phyloP scores from a whole-genome alignment of 495 filamentous ascomycete genomes.

The Aspergillus sclerotiicarbonarius region DNA sequence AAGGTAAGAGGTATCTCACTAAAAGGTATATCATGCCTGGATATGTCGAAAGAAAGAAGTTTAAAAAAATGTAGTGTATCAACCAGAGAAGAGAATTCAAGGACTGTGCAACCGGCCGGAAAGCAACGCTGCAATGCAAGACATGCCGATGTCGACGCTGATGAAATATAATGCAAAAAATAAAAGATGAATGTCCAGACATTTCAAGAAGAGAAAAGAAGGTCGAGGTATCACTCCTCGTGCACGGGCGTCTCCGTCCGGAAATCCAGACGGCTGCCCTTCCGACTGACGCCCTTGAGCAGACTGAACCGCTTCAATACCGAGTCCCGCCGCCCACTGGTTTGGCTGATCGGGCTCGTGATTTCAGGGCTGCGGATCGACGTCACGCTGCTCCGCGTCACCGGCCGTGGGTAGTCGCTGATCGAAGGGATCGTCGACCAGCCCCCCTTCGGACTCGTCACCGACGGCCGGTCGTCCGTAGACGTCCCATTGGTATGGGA shows the following conservation, averaged over 20 bases:
- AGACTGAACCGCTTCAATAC: slow-evolving; percentile 49
- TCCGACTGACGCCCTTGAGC: slow-evolving; percentile 45
- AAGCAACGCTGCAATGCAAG: slow-evolving; percentile 20
- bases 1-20: slow-evolving; percentile 6
- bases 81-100: slow-evolving; percentile 9
- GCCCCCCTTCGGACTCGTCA: slow-evolving; percentile 29
- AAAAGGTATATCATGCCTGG: neutral
- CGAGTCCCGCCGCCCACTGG: slow-evolving; percentile 39
- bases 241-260: slow-evolving; percentile 29
- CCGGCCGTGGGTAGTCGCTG: slow-evolving; percentile 38
- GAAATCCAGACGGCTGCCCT: slow-evolving; percentile 46
- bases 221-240: slow-evolving; percentile 32
- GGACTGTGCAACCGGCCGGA: slow-evolving; percentile 5
- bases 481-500: slow-evolving; percentile 31
- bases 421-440: slow-evolving; percentile 43
- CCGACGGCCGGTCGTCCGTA: slow-evolving; percentile 21
- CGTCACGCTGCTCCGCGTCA: slow-evolving; percentile 30
- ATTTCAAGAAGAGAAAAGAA: slow-evolving; percentile 23
- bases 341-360: slow-evolving; percentile 14
- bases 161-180: slow-evolving; percentile 4
- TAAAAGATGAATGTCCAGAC: slow-evolving; percentile 26
- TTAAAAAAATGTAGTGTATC: slow-evolving; percentile 9
- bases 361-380: slow-evolving; percentile 22
- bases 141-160: slow-evolving; percentile 4
- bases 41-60: slow-evolving; percentile 2